Base-by-base conservation (phyloP, 2,329 filamentous ascomycete genomes). In the Elsinoe australis region DNA sequence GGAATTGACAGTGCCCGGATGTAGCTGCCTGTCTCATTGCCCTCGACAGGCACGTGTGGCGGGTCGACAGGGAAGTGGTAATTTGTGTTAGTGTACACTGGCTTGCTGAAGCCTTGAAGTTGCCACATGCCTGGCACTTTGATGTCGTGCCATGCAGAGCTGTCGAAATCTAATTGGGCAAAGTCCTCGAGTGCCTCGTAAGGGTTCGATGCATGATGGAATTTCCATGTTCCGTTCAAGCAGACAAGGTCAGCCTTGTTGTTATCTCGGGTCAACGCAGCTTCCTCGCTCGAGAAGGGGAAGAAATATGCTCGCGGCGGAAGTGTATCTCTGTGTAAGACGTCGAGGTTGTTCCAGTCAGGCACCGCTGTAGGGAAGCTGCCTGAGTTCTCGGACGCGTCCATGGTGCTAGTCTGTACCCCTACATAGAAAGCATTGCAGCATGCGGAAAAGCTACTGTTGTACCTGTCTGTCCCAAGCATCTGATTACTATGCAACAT, bases 21-120 rank as follows among this genome's bases (percentile, higher is more conserved):
- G 57, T 85, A 85, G 0, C 73, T 76, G 5, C 82, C 81, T 0
- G 78, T 83, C 2, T 79, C 78, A 49, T 85, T 85, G 8, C 19
- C 36, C 42, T 81, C 72, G 0, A 70, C 71, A 0, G 80, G 77
- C 2, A 81, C 73, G 53, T 75, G 65, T 0, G 82, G 82, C 12
- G 82, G 82, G 51, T 75, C 74, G 1, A 80, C 76, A 0, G 79
- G 80, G 50, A 85, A 79, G 0, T 80, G 81, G 52, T 74, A 85
- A 44, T 77, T 70, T 19, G 81, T 71, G 54, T 85, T 86, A 7
- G 81, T 85, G 58, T 86, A 85, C 54, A 81, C 78, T 0, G 82
- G 82, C 44, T 69, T 68, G 9, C 81, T 81, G 57, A 80, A 78
- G 19, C 81, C 82, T 62, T 85, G 78, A 3, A 83, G 66, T 62